phyloP scores from a whole-genome alignment of 1,284 basidiomycete species.

The Ganoderma lucidum region DNA sequence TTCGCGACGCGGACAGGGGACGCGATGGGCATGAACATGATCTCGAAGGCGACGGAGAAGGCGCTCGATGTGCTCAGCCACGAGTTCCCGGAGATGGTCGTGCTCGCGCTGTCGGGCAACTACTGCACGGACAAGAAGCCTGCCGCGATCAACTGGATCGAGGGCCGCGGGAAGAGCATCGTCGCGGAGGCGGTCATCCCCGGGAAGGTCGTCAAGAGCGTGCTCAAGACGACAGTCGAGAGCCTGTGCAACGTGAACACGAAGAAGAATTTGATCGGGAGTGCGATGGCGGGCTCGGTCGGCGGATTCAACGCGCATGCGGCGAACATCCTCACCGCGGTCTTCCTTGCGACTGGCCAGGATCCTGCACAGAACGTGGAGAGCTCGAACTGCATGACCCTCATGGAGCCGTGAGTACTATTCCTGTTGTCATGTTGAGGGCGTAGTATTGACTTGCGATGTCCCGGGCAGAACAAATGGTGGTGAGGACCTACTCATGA shows the following conservation, averaged over 20 bases:
- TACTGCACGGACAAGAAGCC: slow-evolving; percentile 99
- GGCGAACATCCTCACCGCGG: slow-evolving; percentile 95
- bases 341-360: slow-evolving; percentile 97
- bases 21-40: slow-evolving; percentile 99
- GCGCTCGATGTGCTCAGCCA: slow-evolving; percentile 85
- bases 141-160: slow-evolving; percentile 99
- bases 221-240: slow-evolving; percentile 96
- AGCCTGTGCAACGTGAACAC: slow-evolving; percentile 92
- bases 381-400: slow-evolving; percentile 97
- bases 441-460: neutral
- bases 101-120: slow-evolving; percentile 96
- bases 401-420: slow-evolving; percentile 92
- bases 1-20: slow-evolving; percentile 97
- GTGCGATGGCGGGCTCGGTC: slow-evolving; percentile 96
- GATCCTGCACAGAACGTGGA: slow-evolving; percentile 99
- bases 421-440: neutral
- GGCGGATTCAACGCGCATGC: slow-evolving; percentile 99
- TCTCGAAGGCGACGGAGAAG: slow-evolving; percentile 95
- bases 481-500: slow-evolving; percentile 91
- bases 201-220: slow-evolving; percentile 86
- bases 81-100: slow-evolving; percentile 92
- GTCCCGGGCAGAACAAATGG: slow-evolving; percentile 73
- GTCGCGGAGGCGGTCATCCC: slow-evolving; percentile 96
- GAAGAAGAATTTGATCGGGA: slow-evolving; percentile 98
- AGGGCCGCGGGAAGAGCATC: slow-evolving; percentile 97